phyloP scores from a whole-genome alignment of 2,329 filamentous ascomycete species.

The Pseudogymnoascus sp. region DNA sequence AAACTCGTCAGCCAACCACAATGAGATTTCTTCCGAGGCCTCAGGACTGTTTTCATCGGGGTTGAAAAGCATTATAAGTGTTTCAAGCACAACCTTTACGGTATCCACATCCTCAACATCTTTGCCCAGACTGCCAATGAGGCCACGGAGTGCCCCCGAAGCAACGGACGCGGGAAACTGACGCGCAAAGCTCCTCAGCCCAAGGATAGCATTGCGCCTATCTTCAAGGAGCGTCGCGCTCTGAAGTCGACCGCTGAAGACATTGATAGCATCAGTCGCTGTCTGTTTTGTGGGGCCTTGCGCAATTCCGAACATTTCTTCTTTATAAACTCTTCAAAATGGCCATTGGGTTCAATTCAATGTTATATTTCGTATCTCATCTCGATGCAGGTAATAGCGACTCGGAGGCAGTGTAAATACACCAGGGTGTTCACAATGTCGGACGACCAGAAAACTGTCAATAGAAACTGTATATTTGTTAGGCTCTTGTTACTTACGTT shows the following conservation, averaged over 20 bases:
- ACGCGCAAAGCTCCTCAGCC: slow-evolving; percentile 91
- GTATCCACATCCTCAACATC: slow-evolving; percentile 95
- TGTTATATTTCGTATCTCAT: slow-evolving; percentile 1
- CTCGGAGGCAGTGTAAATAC: not conserved
- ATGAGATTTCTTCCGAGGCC: slow-evolving; percentile 88
- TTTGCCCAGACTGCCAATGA: slow-evolving; percentile 78
- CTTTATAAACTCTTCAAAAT: not conserved
- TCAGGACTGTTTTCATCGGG: slow-evolving; percentile 69
- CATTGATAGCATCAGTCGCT: slow-evolving; percentile 87
- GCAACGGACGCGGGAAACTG: slow-evolving; percentile 93
- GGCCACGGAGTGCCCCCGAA: slow-evolving; percentile 78
- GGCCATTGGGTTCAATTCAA: slow-evolving; percentile 8
- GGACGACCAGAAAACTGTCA: not conserved
- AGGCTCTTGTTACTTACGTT: not conserved
- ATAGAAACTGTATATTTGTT: not conserved
- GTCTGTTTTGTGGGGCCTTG: slow-evolving; percentile 88
- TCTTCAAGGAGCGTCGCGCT: slow-evolving; percentile 92
- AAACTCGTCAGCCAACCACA: slow-evolving; percentile 97
- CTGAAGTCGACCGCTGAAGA: slow-evolving; percentile 76
- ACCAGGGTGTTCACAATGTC: not conserved
- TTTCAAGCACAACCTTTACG: slow-evolving; percentile 90
- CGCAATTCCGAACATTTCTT: slow-evolving; percentile 56
- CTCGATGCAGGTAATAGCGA: not conserved
- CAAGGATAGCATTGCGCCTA: slow-evolving; percentile 84
- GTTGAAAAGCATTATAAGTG: slow-evolving; percentile 83